phyloP scores from a whole-genome alignment of 2,329 filamentous ascomycete genomes.

The Aspergillus aculeatus region DNA sequence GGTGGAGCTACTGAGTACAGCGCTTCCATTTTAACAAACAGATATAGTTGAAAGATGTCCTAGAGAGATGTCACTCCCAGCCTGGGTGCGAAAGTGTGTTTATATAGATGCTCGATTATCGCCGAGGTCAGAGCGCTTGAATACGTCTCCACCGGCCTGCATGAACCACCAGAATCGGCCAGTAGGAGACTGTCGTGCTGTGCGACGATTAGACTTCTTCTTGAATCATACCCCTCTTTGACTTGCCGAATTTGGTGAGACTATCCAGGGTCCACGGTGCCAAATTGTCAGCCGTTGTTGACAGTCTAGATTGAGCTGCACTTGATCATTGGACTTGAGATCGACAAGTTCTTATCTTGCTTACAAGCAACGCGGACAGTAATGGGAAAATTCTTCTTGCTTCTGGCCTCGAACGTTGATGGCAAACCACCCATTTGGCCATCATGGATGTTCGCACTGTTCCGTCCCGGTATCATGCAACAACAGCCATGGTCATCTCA shows the following conservation, averaged over 20 bases:
- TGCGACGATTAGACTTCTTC: neutral
- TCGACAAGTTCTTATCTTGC: neutral
- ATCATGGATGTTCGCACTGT: neutral
- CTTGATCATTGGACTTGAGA: neutral
- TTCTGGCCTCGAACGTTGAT: too few species aligned
- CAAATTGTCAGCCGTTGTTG: too few species aligned
- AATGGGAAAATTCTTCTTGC: neutral
- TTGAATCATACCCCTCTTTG: neutral
- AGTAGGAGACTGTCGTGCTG: neutral
- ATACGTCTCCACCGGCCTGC: neutral
- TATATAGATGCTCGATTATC: neutral
- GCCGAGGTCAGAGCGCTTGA: neutral
- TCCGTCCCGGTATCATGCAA: neutral
- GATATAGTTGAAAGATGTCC: neutral
- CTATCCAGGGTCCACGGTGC: slow-evolving; percentile 12
- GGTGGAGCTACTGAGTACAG: neutral
- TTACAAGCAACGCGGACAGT: neutral
- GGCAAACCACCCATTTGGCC: neutral
- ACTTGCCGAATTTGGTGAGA: slow-evolving; percentile 18
- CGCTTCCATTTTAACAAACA: slow-evolving; percentile 1
- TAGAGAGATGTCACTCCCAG: neutral
- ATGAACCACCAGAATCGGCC: neutral
- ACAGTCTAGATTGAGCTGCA: too few species aligned
- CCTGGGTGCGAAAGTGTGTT: neutral
- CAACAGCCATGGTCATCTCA: slow-evolving; percentile 3